A percentile compares a stretch with the other conserved stretches of the same genome.
Evolutionary conservation across 495 filamentous ascomycete species (phyloP).

Genomic region (Penicillium salamii): DNA sequence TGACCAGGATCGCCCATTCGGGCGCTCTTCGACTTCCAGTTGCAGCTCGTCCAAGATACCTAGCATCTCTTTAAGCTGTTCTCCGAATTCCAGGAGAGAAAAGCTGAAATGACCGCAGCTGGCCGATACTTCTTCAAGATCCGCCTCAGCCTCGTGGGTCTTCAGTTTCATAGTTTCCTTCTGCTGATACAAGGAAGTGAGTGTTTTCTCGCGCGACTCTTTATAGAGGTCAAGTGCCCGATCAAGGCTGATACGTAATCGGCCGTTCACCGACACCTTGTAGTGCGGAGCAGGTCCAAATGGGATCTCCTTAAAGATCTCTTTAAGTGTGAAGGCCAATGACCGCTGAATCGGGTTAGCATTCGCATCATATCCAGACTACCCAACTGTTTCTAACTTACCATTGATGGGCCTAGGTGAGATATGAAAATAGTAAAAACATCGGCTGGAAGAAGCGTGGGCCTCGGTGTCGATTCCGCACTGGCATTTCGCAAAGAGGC

Average conservation of each 20-base stretch:
- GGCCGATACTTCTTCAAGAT: constrained; percentile 93
- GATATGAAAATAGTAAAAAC: constrained; percentile 87
- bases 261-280: constrained; percentile 68
- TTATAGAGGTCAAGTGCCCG: constrained; percentile 79
- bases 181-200: constrained; percentile 73
- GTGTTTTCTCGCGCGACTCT: constrained; percentile 66
- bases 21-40: constrained; percentile 56
- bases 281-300: constrained; percentile 65
- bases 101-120: constrained; percentile 95
- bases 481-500: constrained; percentile 13
- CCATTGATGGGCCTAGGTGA: constrained; percentile 88
- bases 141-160: constrained; percentile 74
- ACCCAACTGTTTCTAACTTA: constrained; percentile 23
- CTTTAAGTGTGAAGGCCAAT: constrained; percentile 81
- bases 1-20: constrained; percentile 65
- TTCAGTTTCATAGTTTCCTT: constrained; percentile 64
- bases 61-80: constrained; percentile 82
- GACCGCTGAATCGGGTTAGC: constrained; percentile 59
- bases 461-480: constrained; percentile 11
- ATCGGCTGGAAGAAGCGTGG: constrained; percentile 57
- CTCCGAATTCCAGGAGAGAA: constrained; percentile 81
- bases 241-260: constrained; percentile 72
- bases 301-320: constrained; percentile 84
- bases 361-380: background rate
- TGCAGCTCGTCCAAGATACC: constrained; percentile 82